Evolutionary conservation across 1,284 basidiomycete species (phyloP).

Genomic region (Leccinum pachyderme): DNA sequence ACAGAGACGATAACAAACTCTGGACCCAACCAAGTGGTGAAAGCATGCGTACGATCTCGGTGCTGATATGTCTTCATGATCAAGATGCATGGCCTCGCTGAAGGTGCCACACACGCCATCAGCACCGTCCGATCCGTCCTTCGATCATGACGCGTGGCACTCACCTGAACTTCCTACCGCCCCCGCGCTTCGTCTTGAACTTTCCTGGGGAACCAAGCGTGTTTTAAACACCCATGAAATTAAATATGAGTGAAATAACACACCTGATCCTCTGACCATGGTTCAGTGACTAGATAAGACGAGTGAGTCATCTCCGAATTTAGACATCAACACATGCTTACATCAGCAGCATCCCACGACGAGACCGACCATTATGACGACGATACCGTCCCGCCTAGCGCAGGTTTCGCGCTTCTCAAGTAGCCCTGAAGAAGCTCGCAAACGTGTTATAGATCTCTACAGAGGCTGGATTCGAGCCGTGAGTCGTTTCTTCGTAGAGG

Average conservation of each 20-base stretch:
- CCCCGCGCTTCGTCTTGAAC: conserved; percentile 84
- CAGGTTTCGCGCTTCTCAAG: conserved; percentile 61
- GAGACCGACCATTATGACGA: conserved; percentile 58
- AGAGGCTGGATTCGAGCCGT: conserved; percentile 91
- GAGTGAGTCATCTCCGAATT: conserved; percentile 7
- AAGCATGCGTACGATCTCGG: conserved; percentile 41
- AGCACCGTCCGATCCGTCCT: conserved; percentile 7
- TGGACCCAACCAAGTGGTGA: not conserved
- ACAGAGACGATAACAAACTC: not conserved
- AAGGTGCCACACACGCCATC: conserved; percentile 6
- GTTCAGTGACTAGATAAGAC: conserved; percentile 21
- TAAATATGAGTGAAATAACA: not conserved
- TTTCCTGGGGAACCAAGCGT: conserved; percentile 47
- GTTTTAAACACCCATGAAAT: not conserved
- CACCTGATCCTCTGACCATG: conserved; percentile 62
- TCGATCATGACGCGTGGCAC: conserved; percentile 8
- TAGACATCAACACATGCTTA: conserved; percentile 14
- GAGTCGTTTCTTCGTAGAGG: conserved; percentile 31
- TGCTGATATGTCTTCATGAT: conserved; percentile 62
- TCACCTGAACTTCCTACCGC: conserved; percentile 78
- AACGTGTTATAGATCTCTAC: conserved; percentile 79
- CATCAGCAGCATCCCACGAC: conserved; percentile 11
- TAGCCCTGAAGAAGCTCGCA: conserved; percentile 67
- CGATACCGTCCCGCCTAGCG: conserved; percentile 90
- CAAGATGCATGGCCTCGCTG: conserved; percentile 59